A percentile compares a stretch with the other conserved stretches of the same genome.
These are phyloP conservation scores for Blastobotrys aristatus DNA, from an alignment of 1,139 yeast species.

Conservation along the genomic window DNA sequence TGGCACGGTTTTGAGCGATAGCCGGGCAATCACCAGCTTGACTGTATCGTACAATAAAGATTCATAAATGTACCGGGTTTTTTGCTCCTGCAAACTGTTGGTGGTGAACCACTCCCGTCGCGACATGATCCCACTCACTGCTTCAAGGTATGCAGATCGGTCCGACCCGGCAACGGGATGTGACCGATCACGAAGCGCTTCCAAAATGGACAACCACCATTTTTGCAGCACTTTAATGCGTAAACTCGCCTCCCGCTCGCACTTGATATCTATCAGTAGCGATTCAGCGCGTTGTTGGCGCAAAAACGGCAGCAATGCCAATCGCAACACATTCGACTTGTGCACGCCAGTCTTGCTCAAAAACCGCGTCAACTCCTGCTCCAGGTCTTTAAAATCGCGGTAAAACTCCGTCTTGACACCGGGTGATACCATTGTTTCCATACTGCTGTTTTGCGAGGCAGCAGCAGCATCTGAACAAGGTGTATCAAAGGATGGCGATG, in stretches of 20 bases:
- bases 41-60: constrained; percentile 47
- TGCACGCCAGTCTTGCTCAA: constrained; percentile 47
- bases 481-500: too few species aligned
- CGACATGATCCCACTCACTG: constrained; percentile 60
- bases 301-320: constrained; percentile 62
- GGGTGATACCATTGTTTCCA: neutral
- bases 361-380: constrained; percentile 28
- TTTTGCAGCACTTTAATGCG: constrained; percentile 41
- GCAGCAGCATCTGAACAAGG: too few species aligned
- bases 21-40: constrained; percentile 49
- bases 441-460: constrained; percentile 1
- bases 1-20: constrained; percentile 52
- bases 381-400: constrained; percentile 25
- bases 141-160: constrained; percentile 67
- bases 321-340: constrained; percentile 62
- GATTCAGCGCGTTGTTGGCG: constrained; percentile 33
- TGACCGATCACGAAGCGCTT: constrained; percentile 36
- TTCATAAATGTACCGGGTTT: constrained; percentile 19
- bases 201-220: constrained; percentile 66
- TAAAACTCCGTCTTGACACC: neutral
- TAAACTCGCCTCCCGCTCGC: constrained; percentile 25
- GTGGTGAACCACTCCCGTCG: constrained; percentile 60
- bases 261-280: constrained; percentile 16
- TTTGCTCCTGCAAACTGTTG: neutral
- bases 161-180: constrained; percentile 46